These are phyloP conservation scores for Cyberlindnera mycetangii DNA, from an alignment of 805 yeast species.

Conservation along the genomic window DNA sequence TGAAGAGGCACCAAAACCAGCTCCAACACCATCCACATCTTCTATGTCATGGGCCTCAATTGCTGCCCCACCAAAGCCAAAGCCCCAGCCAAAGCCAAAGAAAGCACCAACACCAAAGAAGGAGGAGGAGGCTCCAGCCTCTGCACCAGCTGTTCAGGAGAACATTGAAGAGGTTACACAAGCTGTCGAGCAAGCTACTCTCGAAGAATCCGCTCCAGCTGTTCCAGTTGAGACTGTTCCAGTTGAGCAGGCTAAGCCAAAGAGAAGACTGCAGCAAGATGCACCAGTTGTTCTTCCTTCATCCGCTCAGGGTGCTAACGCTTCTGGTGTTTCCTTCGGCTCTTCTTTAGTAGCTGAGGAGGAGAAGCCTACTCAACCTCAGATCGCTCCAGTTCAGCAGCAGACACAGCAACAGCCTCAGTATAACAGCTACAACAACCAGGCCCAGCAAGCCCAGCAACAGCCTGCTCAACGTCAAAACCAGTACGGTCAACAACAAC, in stretches of 20 bases:
- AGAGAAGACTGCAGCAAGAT: constrained; percentile 39
- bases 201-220: constrained; percentile 16
- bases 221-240: constrained; percentile 26
- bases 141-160: constrained; percentile 21
- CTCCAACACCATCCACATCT: constrained; percentile 27
- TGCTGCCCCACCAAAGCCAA: constrained; percentile 46
- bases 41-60: constrained; percentile 67
- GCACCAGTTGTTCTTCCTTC: constrained; percentile 53
- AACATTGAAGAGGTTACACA: constrained; percentile 26
- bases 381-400: constrained; percentile 21
- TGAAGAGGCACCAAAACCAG: constrained; percentile 17
- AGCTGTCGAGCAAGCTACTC: constrained; percentile 19
- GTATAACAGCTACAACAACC: constrained; percentile 10
- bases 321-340: constrained; percentile 63
- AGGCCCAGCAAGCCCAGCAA: constrained; percentile 25
- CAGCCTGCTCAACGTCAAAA: constrained; percentile 7
- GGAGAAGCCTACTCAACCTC: constrained; percentile 24
- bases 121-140: constrained; percentile 16
- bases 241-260: constrained; percentile 25
- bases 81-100: constrained; percentile 21
- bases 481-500: constrained; percentile 6
- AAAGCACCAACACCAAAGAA: constrained; percentile 14
- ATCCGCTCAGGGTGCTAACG: constrained; percentile 36
- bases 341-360: constrained; percentile 45
- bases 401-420: constrained; percentile 21